These are phyloP conservation scores for Lasiosphaeris hirsuta DNA, from an alignment of 495 filamentous ascomycete genomes.

Conservation along the genomic window DNA sequence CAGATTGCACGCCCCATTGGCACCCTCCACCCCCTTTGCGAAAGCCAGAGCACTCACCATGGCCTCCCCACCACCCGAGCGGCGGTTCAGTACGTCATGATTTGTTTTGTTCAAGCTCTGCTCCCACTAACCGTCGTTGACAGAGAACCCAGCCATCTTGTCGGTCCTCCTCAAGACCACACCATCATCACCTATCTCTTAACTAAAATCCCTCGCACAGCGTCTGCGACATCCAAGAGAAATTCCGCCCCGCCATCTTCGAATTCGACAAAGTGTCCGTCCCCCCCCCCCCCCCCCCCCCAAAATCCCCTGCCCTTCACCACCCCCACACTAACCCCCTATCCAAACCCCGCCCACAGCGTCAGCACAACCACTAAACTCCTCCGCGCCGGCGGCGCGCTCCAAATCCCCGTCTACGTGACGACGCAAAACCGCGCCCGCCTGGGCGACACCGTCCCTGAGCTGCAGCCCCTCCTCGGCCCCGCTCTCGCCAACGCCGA, in stretches of 20 bases:
- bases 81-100: conserved; percentile 38
- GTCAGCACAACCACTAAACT: conserved; percentile 54
- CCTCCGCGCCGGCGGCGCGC: conserved; percentile 51
- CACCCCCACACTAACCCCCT: neutral
- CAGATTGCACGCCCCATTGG: too few relatives aligned
- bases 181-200: neutral
- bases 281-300: conserved; percentile 1
- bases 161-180: conserved; percentile 39
- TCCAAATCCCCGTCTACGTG: conserved; percentile 73
- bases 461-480: conserved; percentile 50
- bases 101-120: neutral
- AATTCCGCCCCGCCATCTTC: conserved; percentile 77
- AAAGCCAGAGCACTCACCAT: conserved; percentile 16
- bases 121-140: neutral
- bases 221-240: conserved; percentile 94
- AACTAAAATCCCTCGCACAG: conserved; percentile 39
- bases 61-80: conserved; percentile 28
- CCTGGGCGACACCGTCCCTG: conserved; percentile 74
- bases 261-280: conserved; percentile 75
- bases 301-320: neutral
- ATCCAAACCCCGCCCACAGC: conserved; percentile 36
- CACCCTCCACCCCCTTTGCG: too few relatives aligned
- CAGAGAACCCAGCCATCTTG: conserved; percentile 70
- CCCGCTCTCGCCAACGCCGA: conserved; percentile 51
- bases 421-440: conserved; percentile 78